Evolutionary conservation across 306 rosid species (phyloP).

Genomic region (Carpinus fangiana): DNA sequence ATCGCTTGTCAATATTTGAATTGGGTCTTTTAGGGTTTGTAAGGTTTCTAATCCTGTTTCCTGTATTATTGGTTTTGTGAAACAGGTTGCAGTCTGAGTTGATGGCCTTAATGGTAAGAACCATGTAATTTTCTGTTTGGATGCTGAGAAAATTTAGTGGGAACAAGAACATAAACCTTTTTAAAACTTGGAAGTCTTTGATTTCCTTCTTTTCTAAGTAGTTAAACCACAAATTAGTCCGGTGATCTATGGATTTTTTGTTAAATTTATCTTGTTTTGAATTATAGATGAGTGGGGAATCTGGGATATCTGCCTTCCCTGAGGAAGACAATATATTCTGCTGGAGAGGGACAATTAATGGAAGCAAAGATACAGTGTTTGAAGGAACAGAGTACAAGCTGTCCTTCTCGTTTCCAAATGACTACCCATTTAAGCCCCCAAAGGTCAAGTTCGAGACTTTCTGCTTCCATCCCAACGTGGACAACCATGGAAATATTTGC

Average conservation of each 20-base stretch:
- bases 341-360: slow-evolving; percentile 94
- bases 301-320: slow-evolving; percentile 90
- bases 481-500: slow-evolving; percentile 81
- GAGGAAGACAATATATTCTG: slow-evolving; percentile 92
- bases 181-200: background rate
- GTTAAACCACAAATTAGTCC: background rate
- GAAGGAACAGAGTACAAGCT: slow-evolving; percentile 89
- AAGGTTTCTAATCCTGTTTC: slow-evolving; percentile 20
- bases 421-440: slow-evolving; percentile 93
- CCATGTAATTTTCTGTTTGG: background rate
- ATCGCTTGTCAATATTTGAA: background rate
- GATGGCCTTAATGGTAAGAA: slow-evolving; percentile 94
- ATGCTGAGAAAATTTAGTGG: background rate
- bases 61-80: background rate
- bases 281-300: slow-evolving; percentile 86
- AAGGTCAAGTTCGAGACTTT: slow-evolving; percentile 86
- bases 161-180: background rate
- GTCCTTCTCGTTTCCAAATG: slow-evolving; percentile 76
- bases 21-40: background rate
- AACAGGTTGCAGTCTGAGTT: slow-evolving; percentile 92
- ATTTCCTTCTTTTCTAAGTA: background rate
- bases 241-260: background rate
- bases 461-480: slow-evolving; percentile 94
- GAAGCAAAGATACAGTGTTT: slow-evolving; percentile 91
- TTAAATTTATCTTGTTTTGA: background rate